phyloP scores from a whole-genome alignment of 2,329 filamentous ascomycete genomes.

The Aschersonia sp. region DNA sequence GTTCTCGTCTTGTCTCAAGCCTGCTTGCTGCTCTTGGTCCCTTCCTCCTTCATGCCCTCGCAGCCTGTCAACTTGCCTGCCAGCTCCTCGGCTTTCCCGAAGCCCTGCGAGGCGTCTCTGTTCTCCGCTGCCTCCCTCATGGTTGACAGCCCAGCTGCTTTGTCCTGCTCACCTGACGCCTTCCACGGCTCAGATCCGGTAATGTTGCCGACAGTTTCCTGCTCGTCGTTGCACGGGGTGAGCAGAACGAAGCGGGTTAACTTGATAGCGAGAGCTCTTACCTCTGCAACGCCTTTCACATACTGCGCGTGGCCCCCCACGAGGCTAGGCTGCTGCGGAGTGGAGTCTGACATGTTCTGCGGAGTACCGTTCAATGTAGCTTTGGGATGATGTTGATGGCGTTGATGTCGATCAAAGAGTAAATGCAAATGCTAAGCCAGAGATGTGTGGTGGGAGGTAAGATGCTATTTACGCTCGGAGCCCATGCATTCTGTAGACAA shows the following conservation, averaged over 20 bases:
- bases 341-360: constrained; percentile 1
- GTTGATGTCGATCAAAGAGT: neutral
- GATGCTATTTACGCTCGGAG: neutral
- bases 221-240: neutral
- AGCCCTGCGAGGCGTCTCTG: constrained; percentile 40
- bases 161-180: constrained; percentile 47
- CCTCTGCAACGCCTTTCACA: constrained; percentile 53
- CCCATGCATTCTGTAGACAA: neutral
- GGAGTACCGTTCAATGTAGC: neutral
- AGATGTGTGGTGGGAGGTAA: neutral
- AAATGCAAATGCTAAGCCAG: neutral
- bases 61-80: constrained; percentile 51
- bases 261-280: constrained; percentile 15
- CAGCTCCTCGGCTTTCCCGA: constrained; percentile 49
- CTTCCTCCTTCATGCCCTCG: constrained; percentile 55
- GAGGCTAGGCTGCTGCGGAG: constrained; percentile 37
- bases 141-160: constrained; percentile 42
- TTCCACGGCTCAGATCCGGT: constrained; percentile 52
- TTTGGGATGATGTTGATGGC: neutral
- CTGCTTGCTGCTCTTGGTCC: constrained; percentile 31
- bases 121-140: constrained; percentile 47
- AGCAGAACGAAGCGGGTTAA: neutral
- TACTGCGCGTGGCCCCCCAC: constrained; percentile 52
- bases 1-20: constrained; percentile 6
- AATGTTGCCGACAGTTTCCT: constrained; percentile 45